Conservation (phyloP, 2,329 filamentous ascomycete species). For the Capronia coronata region DNA sequence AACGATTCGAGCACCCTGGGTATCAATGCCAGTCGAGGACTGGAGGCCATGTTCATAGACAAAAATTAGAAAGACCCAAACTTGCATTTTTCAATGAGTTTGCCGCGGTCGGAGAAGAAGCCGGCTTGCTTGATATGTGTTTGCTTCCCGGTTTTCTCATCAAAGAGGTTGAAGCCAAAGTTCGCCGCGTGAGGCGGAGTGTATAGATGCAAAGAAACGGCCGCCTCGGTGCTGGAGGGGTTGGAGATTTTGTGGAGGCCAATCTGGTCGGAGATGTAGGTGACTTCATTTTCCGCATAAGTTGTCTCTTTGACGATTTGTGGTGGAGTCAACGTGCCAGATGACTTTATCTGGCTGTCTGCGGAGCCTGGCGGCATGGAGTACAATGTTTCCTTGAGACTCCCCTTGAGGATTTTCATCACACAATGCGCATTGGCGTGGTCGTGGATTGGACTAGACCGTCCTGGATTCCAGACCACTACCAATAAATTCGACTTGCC, state of each 20-base stretch:
- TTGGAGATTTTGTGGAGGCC: slow-evolving; percentile 81
- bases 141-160: slow-evolving; percentile 66
- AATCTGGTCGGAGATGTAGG: slow-evolving; percentile 84
- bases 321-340: slow-evolving; percentile 50
- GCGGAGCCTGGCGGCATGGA: slow-evolving; percentile 55
- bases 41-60: too few species aligned
- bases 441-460: slow-evolving; percentile 80
- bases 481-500: slow-evolving; percentile 68
- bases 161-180: slow-evolving; percentile 74
- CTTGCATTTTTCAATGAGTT: slow-evolving; percentile 27
- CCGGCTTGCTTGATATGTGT: slow-evolving; percentile 64
- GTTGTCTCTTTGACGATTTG: slow-evolving; percentile 59
- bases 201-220: slow-evolving; percentile 81
- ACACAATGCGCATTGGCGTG: slow-evolving; percentile 84
- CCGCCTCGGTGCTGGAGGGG: slow-evolving; percentile 57
- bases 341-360: slow-evolving; percentile 32
- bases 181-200: slow-evolving; percentile 83
- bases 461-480: slow-evolving; percentile 67
- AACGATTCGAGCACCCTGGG: too few species aligned
- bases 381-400: slow-evolving; percentile 74
- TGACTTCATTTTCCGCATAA: slow-evolving; percentile 65
- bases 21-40: too few species aligned
- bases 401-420: slow-evolving; percentile 80
- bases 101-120: slow-evolving; percentile 60
- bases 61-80: slow-evolving; percentile 23